Evolutionary conservation across 345 rosid species (phyloP), one percentile per base, ranked within the genome.

Genomic region (Eucalyptus regnans): DNA sequence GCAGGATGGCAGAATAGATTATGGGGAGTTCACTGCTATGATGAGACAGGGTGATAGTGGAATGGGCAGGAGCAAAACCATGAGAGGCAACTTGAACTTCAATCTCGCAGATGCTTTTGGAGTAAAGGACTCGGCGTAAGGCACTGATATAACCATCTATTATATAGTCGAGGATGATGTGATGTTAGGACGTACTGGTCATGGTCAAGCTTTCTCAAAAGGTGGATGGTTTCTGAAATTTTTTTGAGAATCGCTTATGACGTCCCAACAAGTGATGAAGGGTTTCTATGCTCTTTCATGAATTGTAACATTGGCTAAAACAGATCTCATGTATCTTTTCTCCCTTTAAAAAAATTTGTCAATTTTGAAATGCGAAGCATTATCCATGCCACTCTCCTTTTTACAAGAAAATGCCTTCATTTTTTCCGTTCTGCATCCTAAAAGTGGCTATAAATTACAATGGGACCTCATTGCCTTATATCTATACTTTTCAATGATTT

Each of bases 1-100:
- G 81, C 91, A 97, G 99, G 99, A 97, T 50, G 99, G 99, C 87
- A 91, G 93, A 87, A 97, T 97, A 90, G 99, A 96, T 90, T 97
- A 95, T 56, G 93, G 91, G 17, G 99, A 97, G 93, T 97, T 97
- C 89, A 89, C 96, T 8, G 96, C 98, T 8, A 97, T 96, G 99
- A 97, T 97, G 99, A 96, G 93, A 92, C 93, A 91, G 89, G 94
- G 96, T 12, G 97, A 95, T 71, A 95, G 91, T 83, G 96, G 93
- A 41, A 90, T 93, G 71, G 98, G 97, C 20, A 93, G 95, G 90
- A 96, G 91, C 92, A 93, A 96, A 91, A 95, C 98, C 3, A 95
- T 95, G 99, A 97, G 95, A 93, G 93, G 90, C 90, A 95, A 90
- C 92, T 89, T 96, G 92, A 97, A 96, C 94, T 93, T 96, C 86